Percentiles rank a stretch among this genome's conserved stretches.
phyloP scores from a whole-genome alignment of 768 basidiomycete genomes.

The Psilocybe azurescens region DNA sequence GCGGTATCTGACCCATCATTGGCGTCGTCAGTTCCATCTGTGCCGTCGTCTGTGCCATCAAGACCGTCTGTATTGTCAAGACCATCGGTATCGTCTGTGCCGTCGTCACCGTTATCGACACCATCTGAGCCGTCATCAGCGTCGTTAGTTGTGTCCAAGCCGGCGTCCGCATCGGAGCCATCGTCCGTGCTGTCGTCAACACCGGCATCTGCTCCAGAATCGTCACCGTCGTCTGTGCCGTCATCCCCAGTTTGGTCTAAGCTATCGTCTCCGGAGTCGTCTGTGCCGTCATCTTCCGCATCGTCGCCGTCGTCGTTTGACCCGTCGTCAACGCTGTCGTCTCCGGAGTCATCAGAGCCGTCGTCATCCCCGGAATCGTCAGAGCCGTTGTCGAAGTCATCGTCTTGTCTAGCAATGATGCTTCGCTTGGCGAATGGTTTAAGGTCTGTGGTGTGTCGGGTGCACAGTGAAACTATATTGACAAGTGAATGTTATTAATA shows the following conservation, averaged over 20 bases:
- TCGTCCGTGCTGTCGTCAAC: constrained; percentile 6
- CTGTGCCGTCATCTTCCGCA: constrained; percentile 1
- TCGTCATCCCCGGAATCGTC: constrained; percentile 17
- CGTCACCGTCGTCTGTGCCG: constrained; percentile 8
- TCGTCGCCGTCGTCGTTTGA: constrained; percentile 14
- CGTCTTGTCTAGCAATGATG: constrained; percentile 25
- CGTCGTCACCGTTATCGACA: constrained; percentile 1
- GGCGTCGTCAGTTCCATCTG: constrained; percentile 11
- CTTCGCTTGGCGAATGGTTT: constrained; percentile 17
- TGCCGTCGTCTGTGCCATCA: background rate
- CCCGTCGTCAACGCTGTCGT: constrained; percentile 14
- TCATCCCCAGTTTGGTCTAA: constrained; percentile 13
- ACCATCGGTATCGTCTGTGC: background rate
- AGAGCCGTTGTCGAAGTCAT: constrained; percentile 19
- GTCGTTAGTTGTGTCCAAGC: background rate
- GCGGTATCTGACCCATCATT: constrained; percentile 12
- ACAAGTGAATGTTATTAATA: background rate
- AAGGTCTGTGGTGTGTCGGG: constrained; percentile 14
- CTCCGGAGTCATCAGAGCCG: constrained; percentile 9
- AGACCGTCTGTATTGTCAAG: constrained; percentile 1
- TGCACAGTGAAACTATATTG: constrained; percentile 6
- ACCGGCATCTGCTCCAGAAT: background rate
- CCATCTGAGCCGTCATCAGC: background rate
- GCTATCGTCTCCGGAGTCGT: constrained; percentile 12
- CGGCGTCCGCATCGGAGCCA: constrained; percentile 1